Percentiles rank a stretch among this genome's conserved stretches.
These are phyloP conservation scores for Suhomyces chickasaworum DNA, from an alignment of 1,139 yeast species.

Conservation along the genomic window DNA sequence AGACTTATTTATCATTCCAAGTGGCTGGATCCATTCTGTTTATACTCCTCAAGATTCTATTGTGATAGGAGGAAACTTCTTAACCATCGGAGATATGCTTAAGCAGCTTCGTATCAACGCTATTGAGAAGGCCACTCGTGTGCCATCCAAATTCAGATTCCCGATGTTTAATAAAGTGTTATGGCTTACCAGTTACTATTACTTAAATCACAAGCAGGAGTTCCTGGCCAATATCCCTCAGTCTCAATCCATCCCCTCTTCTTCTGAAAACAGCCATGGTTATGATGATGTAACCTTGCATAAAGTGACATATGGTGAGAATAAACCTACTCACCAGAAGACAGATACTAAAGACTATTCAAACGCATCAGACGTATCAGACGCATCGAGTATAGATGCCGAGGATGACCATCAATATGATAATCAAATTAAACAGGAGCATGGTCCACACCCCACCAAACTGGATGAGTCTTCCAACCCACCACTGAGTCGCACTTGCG, in stretches of 20 bases:
- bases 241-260: not conserved
- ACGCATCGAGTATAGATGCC: not conserved
- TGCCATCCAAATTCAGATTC: conserved; percentile 73
- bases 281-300: not conserved
- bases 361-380: not conserved
- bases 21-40: conserved; percentile 95
- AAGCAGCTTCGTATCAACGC: conserved; percentile 63
- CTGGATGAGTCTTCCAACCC: not conserved
- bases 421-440: not conserved
- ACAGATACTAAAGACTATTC: not conserved
- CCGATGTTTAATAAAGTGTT: conserved; percentile 74
- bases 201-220: conserved; percentile 30
- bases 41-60: conserved; percentile 79
- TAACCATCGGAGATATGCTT: conserved; percentile 62
- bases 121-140: conserved; percentile 68
- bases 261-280: not conserved
- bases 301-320: not conserved
- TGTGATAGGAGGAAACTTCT: conserved; percentile 85
- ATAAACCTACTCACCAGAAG: not conserved
- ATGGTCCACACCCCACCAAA: not conserved
- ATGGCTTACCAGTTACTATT: conserved; percentile 62
- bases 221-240: conserved; percentile 13
- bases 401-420: not conserved
- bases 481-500: not conserved
- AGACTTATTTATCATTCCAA: conserved; percentile 79